Evolutionary conservation across 805 yeast genomes (phyloP), one percentile per base, ranked within the genome.

Genomic region (Saccharomycopsis fermentans): DNA sequence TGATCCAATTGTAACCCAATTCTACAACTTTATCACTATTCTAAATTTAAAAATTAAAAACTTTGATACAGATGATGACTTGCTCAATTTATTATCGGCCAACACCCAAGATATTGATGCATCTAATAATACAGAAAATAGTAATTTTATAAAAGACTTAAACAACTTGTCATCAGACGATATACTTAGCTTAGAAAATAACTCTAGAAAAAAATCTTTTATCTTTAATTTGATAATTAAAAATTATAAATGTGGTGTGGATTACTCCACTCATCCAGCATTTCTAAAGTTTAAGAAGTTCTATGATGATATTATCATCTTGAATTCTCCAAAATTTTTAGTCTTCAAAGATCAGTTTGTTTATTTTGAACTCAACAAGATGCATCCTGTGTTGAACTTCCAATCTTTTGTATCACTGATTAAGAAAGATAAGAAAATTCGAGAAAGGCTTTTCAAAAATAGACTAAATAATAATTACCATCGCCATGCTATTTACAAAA

Each of bases 331-430:
- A 3, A 43, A 43, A 21, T 43, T 43, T 16, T 43, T 61, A 6
- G 27, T 55, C 1, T 61, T 52, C 27, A 51, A 52, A 16, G 63
- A 61, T 32, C 24, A 43, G 12, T n/a, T 55, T 4, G 58, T 40
- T 32, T 59, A 59, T 53, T 59, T 56, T 59, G 63, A 61, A 27
- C 52, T 58, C 39, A 52, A 54, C 19, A 61, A 61, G 35, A n/a
- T 24, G 55, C 19, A 27, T 27, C 52, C 34, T 54, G 40, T 54
- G 9, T 16, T 32, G 29, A n/a, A 52, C n/a, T 52, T 48, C 53
- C n/a, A 39, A 32, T 12, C 37, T 36, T 29, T 56, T 61, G 40
- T n/a, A 27, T 19, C 55, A 59, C 50, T 53, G 17, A 50, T 35
- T 16, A 26, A 34, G 14, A 27, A 56, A 4, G 51, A 55, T 17